Conservation (phyloP, 371 early-diverging fungal genomes). For the Mortierella sp. region DNA sequence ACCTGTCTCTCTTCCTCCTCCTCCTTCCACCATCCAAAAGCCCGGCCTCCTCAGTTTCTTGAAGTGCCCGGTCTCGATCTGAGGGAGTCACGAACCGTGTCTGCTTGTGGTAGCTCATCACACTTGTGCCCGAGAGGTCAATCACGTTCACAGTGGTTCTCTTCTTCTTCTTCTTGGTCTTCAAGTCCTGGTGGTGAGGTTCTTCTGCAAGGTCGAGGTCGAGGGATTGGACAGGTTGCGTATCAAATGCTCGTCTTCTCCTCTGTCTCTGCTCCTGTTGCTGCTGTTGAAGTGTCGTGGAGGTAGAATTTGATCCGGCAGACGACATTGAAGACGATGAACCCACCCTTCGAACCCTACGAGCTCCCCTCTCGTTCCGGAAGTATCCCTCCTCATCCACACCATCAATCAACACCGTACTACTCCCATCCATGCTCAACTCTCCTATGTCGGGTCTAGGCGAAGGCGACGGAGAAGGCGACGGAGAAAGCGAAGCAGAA, state of each 20-base stretch:
- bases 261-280: not conserved
- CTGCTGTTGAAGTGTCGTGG: not conserved
- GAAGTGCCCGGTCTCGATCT: not conserved
- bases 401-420: not conserved
- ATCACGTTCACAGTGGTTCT: constrained; percentile 32
- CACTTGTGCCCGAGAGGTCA: constrained; percentile 27
- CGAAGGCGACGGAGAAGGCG: not conserved
- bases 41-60: not conserved
- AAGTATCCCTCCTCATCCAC: not conserved
- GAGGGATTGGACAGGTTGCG: not conserved
- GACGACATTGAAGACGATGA: constrained; percentile 9
- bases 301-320: not conserved
- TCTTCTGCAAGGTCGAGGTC: too few relatives aligned
- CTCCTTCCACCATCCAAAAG: not conserved
- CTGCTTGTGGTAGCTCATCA: constrained; percentile 34
- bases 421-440: not conserved
- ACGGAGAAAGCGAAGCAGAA: not conserved
- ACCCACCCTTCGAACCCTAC: not conserved
- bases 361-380: not conserved
- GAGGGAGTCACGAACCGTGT: constrained; percentile 9
- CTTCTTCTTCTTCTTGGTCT: not conserved
- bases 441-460: not conserved
- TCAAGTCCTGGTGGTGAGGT: not conserved
- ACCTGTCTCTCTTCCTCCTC: not conserved
- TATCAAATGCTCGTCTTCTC: not conserved